Base-by-base conservation (phyloP, 768 basidiomycete genomes). In the Psilocybe azurescens region DNA sequence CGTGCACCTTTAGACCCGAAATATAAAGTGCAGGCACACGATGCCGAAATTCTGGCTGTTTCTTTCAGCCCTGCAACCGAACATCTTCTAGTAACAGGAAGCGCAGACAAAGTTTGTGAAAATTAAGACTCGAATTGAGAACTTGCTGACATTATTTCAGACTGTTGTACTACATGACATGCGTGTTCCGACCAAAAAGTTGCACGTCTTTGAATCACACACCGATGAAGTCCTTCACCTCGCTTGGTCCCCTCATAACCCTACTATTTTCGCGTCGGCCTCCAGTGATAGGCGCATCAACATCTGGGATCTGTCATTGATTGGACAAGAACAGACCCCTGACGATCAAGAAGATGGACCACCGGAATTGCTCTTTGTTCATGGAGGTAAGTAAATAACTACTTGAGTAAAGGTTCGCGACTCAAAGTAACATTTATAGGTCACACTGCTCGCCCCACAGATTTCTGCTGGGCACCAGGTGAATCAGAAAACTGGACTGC, bases 261-360 rank as follows among this genome's bases (percentile, higher is more conserved):
- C 89, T 4, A 94, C 93, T 8, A 85, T 99, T 53, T 99, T 99
- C 65, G 97, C 97, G 0, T 97, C 95, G 2, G 95, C 95, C 1
- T 95, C 94, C 3, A 90, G 94, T 63, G 97, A 99, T 73, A 86
- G 97, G 47, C 83, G 97, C 9, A 85, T 99, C 64, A 96, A 97
- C 69, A 80, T 99, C 52, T 99, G 97, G 97, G 96, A 99, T 77
- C 74, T 98, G 60, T 83, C 87, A 24, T 85, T 90, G 62, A 97
- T 98, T 64, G 97, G 97, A 0, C 85, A 90, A 44, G 97, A 99
- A 73, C 97, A 99, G 75, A 93, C 94, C 1, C 97, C 97, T 3
- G 97, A 99, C 66, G 97, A 99, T 71, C 93, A 95, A 61, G 97
- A 99, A 73, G 97, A 99, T 70, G 97, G 97, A 1, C 95, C 97